Percentiles rank a stretch among this genome's conserved stretches.
phyloP scores from a whole-genome alignment of 352 stramenopile genomes.

The Globisporangium takayamanum region DNA sequence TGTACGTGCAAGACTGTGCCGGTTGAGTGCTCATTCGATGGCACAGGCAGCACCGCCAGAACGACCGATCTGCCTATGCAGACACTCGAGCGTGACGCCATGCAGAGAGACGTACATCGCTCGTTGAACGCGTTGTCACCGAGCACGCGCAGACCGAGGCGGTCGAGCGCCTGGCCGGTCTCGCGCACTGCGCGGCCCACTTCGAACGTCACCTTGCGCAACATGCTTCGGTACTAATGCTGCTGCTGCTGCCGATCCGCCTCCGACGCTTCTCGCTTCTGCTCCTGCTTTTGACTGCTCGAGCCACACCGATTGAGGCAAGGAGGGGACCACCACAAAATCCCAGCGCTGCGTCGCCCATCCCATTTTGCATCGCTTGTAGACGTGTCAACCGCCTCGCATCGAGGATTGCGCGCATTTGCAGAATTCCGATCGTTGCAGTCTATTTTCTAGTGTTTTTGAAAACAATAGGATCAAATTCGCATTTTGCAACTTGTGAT shows the following conservation, averaged over 20 bases:
- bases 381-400: neutral
- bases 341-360: conserved; percentile 1
- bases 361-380: neutral
- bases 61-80: too few species aligned
- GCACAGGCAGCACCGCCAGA: neutral
- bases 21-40: too few species aligned
- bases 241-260: conserved; percentile 2
- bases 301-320: conserved; percentile 5
- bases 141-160: conserved; percentile 87
- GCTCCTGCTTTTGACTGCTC: conserved; percentile 3
- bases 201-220: conserved; percentile 87
- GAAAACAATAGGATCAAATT: too few species aligned
- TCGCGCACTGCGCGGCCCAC: conserved; percentile 91
- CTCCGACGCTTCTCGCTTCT: conserved; percentile 3
- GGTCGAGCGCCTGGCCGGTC: conserved; percentile 95
- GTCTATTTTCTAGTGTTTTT: too few species aligned
- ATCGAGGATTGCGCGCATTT: too few species aligned
- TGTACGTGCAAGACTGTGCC: too few species aligned
- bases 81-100: too few species aligned
- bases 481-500: too few species aligned
- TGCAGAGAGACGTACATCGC: conserved; percentile 55
- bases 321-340: conserved; percentile 35
- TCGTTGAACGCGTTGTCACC: conserved; percentile 87
- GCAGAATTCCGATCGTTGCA: too few species aligned
- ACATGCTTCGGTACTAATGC: conserved; percentile 32